These are phyloP conservation scores for Plasmodium vinckei DNA, from an alignment of 169 alveolate species.

Conservation along the genomic window DNA sequence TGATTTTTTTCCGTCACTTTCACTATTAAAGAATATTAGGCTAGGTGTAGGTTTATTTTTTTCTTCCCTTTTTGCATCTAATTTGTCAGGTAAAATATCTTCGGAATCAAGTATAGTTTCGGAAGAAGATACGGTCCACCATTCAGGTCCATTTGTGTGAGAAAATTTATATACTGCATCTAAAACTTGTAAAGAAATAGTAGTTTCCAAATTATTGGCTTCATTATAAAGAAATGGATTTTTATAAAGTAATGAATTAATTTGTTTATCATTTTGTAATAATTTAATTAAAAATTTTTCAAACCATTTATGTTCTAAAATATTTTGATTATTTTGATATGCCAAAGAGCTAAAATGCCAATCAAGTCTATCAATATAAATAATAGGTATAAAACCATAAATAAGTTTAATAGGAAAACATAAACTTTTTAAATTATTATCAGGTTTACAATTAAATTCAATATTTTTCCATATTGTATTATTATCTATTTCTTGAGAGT, in stretches of 20 bases:
- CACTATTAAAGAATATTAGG: neutral
- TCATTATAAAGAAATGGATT: constrained; percentile 3
- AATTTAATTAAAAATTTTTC: constrained; percentile 17
- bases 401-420: constrained; percentile 26
- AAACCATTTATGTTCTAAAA: constrained; percentile 46
- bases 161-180: constrained; percentile 25
- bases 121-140: constrained; percentile 57
- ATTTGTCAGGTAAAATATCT: neutral
- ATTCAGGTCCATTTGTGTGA: neutral
- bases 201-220: neutral
- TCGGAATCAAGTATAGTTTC: neutral
- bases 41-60: neutral
- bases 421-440: constrained; percentile 16
- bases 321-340: constrained; percentile 8
- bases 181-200: constrained; percentile 10
- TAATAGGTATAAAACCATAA: constrained; percentile 32
- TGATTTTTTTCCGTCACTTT: neutral
- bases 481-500: neutral
- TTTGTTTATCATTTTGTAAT: constrained; percentile 13
- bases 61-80: neutral
- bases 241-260: constrained; percentile 25
- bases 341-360: constrained; percentile 41
- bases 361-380: constrained; percentile 69
- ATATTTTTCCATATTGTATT: constrained; percentile 20
- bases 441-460: constrained; percentile 66